Conservation (phyloP, 192 early-diverging fungal genomes). For the Spinellus fusiger region DNA sequence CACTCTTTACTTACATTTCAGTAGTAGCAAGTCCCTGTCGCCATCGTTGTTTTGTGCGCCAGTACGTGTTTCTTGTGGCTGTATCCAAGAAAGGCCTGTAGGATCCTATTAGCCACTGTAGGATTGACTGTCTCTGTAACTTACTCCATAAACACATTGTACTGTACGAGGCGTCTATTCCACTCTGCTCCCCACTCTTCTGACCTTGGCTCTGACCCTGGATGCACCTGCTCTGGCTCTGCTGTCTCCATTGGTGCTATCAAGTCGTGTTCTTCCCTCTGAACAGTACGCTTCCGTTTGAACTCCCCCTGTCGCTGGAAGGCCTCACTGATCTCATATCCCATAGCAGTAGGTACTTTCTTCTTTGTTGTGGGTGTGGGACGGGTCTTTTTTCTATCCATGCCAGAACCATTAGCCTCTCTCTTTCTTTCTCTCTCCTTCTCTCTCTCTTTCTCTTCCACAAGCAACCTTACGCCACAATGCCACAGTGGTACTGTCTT, state of each 20-base stretch:
- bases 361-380: no score
- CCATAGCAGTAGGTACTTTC: no score
- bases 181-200: conserved; percentile 20
- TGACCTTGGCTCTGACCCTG: no score
- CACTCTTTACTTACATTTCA: conserved; percentile 23
- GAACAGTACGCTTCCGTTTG: neutral
- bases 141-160: conserved; percentile 25
- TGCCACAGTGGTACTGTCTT: conserved; percentile 37
- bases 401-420: neutral
- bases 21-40: conserved; percentile 24
- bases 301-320: no score
- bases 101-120: neutral
- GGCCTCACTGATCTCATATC: no score
- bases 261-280: neutral
- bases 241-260: neutral
- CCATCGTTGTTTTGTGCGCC: conserved; percentile 21
- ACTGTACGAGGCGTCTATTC: conserved; percentile 13
- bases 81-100: conserved; percentile 15
- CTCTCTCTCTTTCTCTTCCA: conserved; percentile 5
- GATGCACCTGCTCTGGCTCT: conserved; percentile 17
- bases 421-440: neutral
- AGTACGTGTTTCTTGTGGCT: conserved; percentile 8
- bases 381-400: conserved; percentile 4
- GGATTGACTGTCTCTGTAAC: neutral
- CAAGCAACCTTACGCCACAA: no score